Percentiles rank a stretch among this genome's conserved stretches.
phyloP scores from a whole-genome alignment of 148 eudicot genomes.

The Hydrangea macrophylla region DNA sequence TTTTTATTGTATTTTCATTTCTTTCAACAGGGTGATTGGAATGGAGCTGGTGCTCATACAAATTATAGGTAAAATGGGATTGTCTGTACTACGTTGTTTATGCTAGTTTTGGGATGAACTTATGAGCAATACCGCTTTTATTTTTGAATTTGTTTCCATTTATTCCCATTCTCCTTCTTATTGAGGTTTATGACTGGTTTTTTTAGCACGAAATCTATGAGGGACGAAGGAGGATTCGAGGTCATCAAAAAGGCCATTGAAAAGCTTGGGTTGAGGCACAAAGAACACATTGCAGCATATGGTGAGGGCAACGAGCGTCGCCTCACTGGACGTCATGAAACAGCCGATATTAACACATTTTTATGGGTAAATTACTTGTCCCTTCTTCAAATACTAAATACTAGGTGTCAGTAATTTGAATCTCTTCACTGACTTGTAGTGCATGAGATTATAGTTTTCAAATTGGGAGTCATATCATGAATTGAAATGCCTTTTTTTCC shows the following conservation, averaged over 20 bases:
- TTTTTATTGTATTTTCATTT: background rate
- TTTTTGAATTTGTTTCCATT: background rate
- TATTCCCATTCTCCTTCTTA: background rate
- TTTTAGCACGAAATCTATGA: conserved; percentile 50
- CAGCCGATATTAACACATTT: conserved; percentile 48
- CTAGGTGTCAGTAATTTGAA: no score
- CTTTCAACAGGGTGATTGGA: conserved; percentile 51
- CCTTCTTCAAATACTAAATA: background rate
- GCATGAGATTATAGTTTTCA: no score
- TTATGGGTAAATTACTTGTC: conserved; percentile 35
- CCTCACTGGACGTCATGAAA: conserved; percentile 55
- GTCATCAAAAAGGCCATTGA: conserved; percentile 53
- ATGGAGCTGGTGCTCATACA: conserved; percentile 56
- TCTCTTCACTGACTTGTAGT: no score
- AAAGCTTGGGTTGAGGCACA: conserved; percentile 49
- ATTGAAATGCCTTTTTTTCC: no score
- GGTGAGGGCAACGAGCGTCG: conserved; percentile 65
- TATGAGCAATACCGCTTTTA: background rate
- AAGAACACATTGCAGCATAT: conserved; percentile 52
- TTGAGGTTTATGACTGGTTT: background rate
- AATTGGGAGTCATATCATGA: no score
- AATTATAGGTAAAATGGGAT: conserved; percentile 45
- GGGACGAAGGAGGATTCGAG: conserved; percentile 44
- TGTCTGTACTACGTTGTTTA: no score
- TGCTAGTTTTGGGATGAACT: no score